Base-by-base conservation (phyloP, 208 protist species). In the Polymyxa betae region DNA sequence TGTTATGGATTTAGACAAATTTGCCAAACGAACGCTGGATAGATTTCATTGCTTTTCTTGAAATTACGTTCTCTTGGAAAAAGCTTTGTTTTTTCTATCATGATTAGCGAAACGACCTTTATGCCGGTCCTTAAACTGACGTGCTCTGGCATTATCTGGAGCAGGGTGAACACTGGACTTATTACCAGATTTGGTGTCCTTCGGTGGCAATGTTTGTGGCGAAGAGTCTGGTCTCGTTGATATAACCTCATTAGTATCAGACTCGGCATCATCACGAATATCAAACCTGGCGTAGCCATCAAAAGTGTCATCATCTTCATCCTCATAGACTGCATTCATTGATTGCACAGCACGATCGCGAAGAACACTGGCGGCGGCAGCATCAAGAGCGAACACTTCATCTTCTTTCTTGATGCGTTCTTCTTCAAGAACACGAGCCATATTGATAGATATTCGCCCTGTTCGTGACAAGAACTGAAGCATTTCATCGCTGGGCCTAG, bases 271-370 rank as follows among this genome's bases (percentile, higher is more conserved):
- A n/a, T 82, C n/a, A 20, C 72, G 16, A 43, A 82, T 82, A 43
- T 82, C 72, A 43, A 82, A 82, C 5, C 72, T 5, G 16, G 5
- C 72, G 72, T 82, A 82, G 5, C 12, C 16, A 5, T 82, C 16
- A 43, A 82, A 82, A 40, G 72, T 82, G 35, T 82, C 72, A 43
- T 82, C 72, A 20, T 35, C 35, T 5, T 82, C 72, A 82, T 82
- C 72, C 12, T 82, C 72, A 82, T 82, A 82, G 35, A 20, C n/a
- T 5, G 16, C 5, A 38, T 82, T n/a, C 5, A 35, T 82, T 20
- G 5, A 5, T 45, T 5, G 5, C 5, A 43, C 16, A 5, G 35
- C n/a, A 20, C 72, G 72, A 38, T 82, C 16, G 12, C 72, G 72
- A 20, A 82, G 35, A 5, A 35, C 5, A 82, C 16, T 35, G 16